Percentiles rank a stretch among this genome's conserved stretches.
phyloP scores from a whole-genome alignment of 1,284 basidiomycete species.

The Malassezia yamatoensis region DNA sequence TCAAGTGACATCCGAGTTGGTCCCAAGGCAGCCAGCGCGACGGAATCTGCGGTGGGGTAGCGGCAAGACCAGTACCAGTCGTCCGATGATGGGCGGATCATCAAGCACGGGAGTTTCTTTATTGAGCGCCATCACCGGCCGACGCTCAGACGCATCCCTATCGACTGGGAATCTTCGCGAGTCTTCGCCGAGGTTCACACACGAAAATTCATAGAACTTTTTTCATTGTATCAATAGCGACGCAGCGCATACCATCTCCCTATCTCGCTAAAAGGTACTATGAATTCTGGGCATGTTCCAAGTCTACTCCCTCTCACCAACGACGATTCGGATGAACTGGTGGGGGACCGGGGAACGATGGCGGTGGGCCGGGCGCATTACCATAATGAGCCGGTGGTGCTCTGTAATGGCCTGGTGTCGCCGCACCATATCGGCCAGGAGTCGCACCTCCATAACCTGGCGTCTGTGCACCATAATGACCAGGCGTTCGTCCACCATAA shows the following conservation, averaged over 20 bases:
- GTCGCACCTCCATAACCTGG: slow-evolving; percentile 8
- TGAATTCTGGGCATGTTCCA: too few relatives aligned
- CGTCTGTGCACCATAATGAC: slow-evolving; percentile 1
- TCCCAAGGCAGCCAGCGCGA: slow-evolving; percentile 30
- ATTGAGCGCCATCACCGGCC: background rate
- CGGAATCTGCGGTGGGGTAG: slow-evolving; percentile 44
- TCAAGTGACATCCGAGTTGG: too few relatives aligned
- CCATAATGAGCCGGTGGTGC: slow-evolving; percentile 10
- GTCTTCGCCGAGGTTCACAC: too few relatives aligned
- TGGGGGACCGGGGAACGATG: slow-evolving; percentile 2
- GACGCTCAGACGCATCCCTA: background rate
- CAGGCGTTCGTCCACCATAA: slow-evolving; percentile 14
- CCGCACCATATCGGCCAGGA: background rate
- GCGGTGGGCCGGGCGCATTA: slow-evolving; percentile 1
- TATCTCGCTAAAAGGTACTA: too few relatives aligned
- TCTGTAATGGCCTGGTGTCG: slow-evolving; percentile 9
- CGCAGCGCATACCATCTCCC: too few relatives aligned
- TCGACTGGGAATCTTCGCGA: too few relatives aligned
- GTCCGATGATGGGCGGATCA: slow-evolving; percentile 15
- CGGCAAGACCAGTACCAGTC: slow-evolving; percentile 36
- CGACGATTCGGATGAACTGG: background rate
- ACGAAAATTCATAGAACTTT: background rate
- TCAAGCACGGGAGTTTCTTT: background rate
- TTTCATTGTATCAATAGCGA: background rate
- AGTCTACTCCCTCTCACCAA: background rate